Conservation (phyloP, 176 grass and related monocot species). For the Musa acuminata region DNA sequence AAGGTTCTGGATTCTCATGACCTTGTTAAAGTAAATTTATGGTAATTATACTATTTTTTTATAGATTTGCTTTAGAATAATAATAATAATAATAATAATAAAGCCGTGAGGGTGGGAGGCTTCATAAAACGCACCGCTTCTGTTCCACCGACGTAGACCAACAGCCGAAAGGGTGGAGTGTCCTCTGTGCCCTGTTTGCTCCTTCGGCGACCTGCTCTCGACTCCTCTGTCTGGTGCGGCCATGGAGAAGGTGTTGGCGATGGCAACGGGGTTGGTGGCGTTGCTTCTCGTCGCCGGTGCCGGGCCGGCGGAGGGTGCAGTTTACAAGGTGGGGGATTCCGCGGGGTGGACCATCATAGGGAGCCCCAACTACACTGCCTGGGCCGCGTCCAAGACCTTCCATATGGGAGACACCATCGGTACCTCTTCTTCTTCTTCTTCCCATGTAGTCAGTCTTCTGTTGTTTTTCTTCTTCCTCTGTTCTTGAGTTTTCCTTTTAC, state of each 20-base stretch:
- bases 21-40: too few relatives aligned
- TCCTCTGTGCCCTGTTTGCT: background rate
- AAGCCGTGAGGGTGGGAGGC: too few relatives aligned
- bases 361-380: slow-evolving; percentile 39
- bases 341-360: slow-evolving; percentile 44
- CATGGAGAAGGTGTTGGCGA: background rate
- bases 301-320: slow-evolving; percentile 27
- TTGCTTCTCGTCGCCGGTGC: slow-evolving; percentile 18
- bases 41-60: too few relatives aligned
- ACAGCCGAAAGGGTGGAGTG: too few relatives aligned
- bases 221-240: background rate
- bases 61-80: too few relatives aligned
- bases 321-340: slow-evolving; percentile 56
- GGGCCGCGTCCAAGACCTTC: slow-evolving; percentile 32
- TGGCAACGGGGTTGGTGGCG: background rate
- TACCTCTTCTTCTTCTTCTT: slow-evolving; percentile 7
- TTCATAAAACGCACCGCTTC: too few relatives aligned
- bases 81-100: too few relatives aligned
- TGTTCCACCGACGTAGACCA: too few relatives aligned
- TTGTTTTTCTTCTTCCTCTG: background rate
- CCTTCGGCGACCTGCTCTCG: too few relatives aligned
- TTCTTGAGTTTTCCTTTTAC: background rate
- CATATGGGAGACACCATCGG: background rate
- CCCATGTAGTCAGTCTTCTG: background rate
- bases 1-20: too few relatives aligned